A percentile compares a stretch with the other conserved stretches of the same genome.
Evolutionary conservation across 768 basidiomycete genomes (phyloP).

Genomic region (Leccinum pellstonianum): DNA sequence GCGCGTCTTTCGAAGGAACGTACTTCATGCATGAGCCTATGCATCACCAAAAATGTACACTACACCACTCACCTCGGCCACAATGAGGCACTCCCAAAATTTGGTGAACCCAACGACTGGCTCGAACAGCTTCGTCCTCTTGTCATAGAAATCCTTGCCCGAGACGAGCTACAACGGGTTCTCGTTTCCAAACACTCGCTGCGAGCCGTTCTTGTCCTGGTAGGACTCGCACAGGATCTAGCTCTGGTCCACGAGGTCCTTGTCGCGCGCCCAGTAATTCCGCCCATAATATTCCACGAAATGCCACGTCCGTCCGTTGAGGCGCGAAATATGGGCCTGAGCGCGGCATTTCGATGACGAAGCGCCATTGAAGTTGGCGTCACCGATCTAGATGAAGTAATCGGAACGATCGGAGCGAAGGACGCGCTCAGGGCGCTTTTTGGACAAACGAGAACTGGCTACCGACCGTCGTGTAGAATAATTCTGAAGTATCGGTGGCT

Average conservation of each 20-base stretch:
- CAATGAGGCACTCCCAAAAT: constrained; percentile 94
- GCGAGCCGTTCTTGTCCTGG: constrained; percentile 75
- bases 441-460: constrained; percentile 14
- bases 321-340: constrained; percentile 56
- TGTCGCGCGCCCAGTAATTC: constrained; percentile 89
- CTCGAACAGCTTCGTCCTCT: constrained; percentile 77
- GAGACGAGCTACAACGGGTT: constrained; percentile 80
- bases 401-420: constrained; percentile 48
- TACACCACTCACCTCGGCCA: constrained; percentile 72
- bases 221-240: constrained; percentile 95
- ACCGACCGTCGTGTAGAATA: constrained; percentile 69
- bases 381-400: neutral
- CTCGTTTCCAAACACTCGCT: constrained; percentile 49
- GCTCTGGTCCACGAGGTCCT: constrained; percentile 70
- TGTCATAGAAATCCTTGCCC: constrained; percentile 48
- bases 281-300: constrained; percentile 82
- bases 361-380: too few relatives aligned
- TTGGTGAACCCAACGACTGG: constrained; percentile 93
- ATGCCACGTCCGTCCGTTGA: constrained; percentile 77
- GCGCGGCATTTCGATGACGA: constrained; percentile 64
- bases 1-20: constrained; percentile 49
- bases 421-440: constrained; percentile 55
- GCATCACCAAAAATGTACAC: constrained; percentile 28
- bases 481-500: constrained; percentile 53
- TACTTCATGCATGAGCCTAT: constrained; percentile 42